Evolutionary conservation across 176 grass and related monocot genomes (phyloP).

Genomic region (Alopecurus myosuroides): DNA sequence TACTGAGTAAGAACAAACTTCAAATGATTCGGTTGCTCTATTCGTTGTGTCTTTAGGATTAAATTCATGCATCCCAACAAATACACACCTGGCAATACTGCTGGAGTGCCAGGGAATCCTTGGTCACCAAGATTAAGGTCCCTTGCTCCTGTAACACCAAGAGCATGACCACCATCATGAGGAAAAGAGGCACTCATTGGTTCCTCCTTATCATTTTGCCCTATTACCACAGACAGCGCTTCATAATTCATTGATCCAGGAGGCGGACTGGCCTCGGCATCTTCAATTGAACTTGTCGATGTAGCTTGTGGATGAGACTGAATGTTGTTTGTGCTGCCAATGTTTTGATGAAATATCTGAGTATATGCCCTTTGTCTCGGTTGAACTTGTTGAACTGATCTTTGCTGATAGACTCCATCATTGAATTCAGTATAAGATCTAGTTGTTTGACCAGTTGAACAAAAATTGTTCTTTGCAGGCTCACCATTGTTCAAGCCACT

Average conservation of each 20-base stretch:
- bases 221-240: conserved; percentile 4
- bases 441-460: conserved; percentile 14
- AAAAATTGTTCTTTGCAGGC: background rate
- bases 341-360: conserved; percentile 27
- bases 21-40: background rate
- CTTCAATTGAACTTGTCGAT: conserved; percentile 22
- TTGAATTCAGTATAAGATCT: conserved; percentile 31
- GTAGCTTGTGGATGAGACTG: conserved; percentile 26
- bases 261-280: conserved; percentile 23
- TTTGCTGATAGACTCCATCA: conserved; percentile 26
- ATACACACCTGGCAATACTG: conserved; percentile 67
- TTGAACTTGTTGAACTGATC: conserved; percentile 26
- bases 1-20: background rate
- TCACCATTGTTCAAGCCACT: conserved; percentile 13
- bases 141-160: conserved; percentile 40
- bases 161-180: conserved; percentile 32
- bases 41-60: background rate
- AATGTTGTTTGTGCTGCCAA: background rate
- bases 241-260: conserved; percentile 28
- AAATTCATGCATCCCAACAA: background rate
- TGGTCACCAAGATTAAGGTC: conserved; percentile 35
- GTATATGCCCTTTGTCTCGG: background rate
- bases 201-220: conserved; percentile 18
- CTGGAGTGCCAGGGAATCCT: conserved; percentile 43
- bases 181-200: conserved; percentile 20